Evolutionary conservation across 768 basidiomycete species (phyloP).

Genomic region (Tylopilus vinaceipallidus): DNA sequence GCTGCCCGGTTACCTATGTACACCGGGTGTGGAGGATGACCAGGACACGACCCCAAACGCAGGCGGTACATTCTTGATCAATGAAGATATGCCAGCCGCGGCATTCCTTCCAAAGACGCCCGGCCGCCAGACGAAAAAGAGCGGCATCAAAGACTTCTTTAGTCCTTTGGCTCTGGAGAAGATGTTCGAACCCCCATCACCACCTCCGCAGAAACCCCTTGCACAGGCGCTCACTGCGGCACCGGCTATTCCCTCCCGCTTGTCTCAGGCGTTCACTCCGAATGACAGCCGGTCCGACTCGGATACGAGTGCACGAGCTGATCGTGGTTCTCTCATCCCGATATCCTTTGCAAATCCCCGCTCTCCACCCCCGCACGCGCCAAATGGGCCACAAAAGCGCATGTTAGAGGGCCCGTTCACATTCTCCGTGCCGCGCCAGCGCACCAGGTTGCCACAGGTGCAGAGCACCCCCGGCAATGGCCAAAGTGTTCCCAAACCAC

Average conservation of each 20-base stretch:
- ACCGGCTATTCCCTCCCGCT: conserved; percentile 34
- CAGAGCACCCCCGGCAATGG: conserved; percentile 53
- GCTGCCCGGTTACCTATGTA: conserved; percentile 48
- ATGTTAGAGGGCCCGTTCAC: conserved; percentile 67
- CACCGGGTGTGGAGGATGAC: conserved; percentile 38
- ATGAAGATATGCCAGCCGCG: conserved; percentile 58
- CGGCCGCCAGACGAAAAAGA: conserved; percentile 51
- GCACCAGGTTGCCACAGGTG: conserved; percentile 45
- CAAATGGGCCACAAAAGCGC: conserved; percentile 41
- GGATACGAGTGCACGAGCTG: conserved; percentile 13
- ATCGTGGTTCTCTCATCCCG: conserved; percentile 6
- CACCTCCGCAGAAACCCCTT: conserved; percentile 42
- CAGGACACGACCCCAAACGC: conserved; percentile 29
- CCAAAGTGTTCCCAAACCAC: conserved; percentile 26
- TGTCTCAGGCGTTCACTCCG: conserved; percentile 37
- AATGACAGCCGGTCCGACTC: conserved; percentile 28
- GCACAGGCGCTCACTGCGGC: conserved; percentile 26
- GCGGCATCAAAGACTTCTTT: conserved; percentile 79
- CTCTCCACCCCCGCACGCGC: conserved; percentile 15
- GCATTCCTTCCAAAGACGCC: conserved; percentile 68
- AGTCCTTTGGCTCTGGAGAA: conserved; percentile 82
- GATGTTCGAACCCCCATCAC: conserved; percentile 94
- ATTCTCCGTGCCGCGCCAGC: conserved; percentile 59
- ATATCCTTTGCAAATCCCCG: conserved; percentile 9
- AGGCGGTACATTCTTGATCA: conserved; percentile 73